Percentiles rank a stretch among this genome's conserved stretches.
phyloP scores from a whole-genome alignment of 2,329 filamentous ascomycete genomes.

The Trichophyton rubrum region DNA sequence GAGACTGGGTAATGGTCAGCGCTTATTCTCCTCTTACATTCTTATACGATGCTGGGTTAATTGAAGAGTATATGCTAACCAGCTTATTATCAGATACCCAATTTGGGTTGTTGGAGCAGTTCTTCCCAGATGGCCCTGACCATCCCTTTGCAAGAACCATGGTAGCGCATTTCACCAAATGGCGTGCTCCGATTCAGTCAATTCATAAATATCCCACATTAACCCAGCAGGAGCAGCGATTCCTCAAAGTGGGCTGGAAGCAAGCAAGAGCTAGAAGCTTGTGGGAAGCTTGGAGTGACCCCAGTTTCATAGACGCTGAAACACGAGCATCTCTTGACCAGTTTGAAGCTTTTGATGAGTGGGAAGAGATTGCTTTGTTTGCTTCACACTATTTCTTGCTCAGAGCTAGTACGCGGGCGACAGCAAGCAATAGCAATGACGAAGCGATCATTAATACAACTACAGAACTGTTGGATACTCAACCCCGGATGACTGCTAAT shows the following conservation, averaged over 20 bases:
- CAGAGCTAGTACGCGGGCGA: constrained; percentile 40
- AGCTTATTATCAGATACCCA: constrained; percentile 40
- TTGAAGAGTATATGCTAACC: constrained; percentile 12
- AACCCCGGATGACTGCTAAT: constrained; percentile 13
- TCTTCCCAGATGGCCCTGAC: constrained; percentile 60
- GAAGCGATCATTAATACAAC: background rate
- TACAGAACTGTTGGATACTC: background rate
- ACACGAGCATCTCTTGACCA: constrained; percentile 53
- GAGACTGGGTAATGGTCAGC: constrained; percentile 52
- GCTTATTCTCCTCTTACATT: background rate
- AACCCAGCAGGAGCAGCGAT: constrained; percentile 55
- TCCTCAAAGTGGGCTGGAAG: constrained; percentile 55
- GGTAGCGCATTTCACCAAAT: constrained; percentile 69
- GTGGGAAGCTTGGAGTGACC: constrained; percentile 71
- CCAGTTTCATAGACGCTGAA: constrained; percentile 48
- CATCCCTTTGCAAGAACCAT: constrained; percentile 83
- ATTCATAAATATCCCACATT: constrained; percentile 57
- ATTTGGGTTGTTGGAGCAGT: constrained; percentile 80
- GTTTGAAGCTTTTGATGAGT: constrained; percentile 83
- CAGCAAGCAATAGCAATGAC: background rate
- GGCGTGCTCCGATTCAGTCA: constrained; percentile 65
- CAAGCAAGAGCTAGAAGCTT: constrained; percentile 53
- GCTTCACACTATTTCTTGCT: constrained; percentile 73
- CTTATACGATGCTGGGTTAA: background rate
- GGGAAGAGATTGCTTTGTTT: constrained; percentile 87